Base-by-base conservation (phyloP, 306 rosid genomes). In the Fagus sylvatica region DNA sequence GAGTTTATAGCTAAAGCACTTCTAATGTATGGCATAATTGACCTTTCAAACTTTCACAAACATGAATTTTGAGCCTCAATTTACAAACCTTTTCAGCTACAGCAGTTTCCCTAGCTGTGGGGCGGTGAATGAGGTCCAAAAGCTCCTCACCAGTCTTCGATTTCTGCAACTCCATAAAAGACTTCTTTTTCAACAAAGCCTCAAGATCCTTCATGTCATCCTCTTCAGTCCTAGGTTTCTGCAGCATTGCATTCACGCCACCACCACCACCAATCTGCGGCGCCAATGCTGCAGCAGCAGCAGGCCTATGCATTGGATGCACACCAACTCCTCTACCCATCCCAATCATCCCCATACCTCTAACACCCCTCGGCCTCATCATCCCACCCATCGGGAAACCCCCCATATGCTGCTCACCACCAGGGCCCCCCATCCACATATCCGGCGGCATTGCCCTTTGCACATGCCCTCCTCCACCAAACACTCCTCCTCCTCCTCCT, bases 101-200 rank as follows among this genome's bases (percentile, higher is more conserved):
- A 73, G 97, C 96, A 83, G 97, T 93, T 87, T 96, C 99, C 90
- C 0, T 90, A 1, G 98, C 98, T 69, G 99, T 93, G 13, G 99
- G 99, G 73, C 94, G 89, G 83, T 93, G 98, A 81, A 96, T 90
- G 72, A 96, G 92, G 89, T 96, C 93, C 91, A 91, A 81, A 73
- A 96, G 93, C 94, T 93, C 99, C 90, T 96, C 96, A 1, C 98
- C 96, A 10, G 96, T 90, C 84, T 90, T 96, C 54, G 96, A 91
- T 85, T 93, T 87, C 80, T 96, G 96, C 90, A 84, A 7, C 87
- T 96, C 98, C 85, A 74, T 82, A 69, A 80, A 93, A 10, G 97
- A 88, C 84, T 96, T 96, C 94, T 96, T 93, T 78, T 80, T 96
- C 88, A 93, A 61, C 88, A 96, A 79, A 9, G 94, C 99, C 85